Conservation (phyloP, 106 monocot genomes). For the Chionographis japonica region DNA sequence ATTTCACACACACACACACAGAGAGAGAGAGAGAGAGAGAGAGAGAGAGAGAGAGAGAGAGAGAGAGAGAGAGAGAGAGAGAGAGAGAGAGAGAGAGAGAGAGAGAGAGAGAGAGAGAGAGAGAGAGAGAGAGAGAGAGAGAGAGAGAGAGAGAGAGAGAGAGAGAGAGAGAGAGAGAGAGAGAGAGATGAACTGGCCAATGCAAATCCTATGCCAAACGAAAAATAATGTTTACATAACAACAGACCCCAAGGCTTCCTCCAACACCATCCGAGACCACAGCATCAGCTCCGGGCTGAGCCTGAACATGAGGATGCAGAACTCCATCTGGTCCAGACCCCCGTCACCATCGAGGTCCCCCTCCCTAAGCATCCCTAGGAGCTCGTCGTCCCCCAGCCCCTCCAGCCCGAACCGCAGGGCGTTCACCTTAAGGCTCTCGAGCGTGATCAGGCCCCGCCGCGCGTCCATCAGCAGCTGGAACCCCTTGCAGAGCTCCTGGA, state of each 20-base stretch:
- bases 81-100: too few species aligned
- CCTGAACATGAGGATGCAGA: conserved; percentile 31
- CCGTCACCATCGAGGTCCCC: conserved; percentile 31
- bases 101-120: too few species aligned
- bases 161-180: too few species aligned
- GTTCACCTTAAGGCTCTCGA: conserved; percentile 25
- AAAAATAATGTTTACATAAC: background rate
- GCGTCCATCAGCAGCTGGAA: conserved; percentile 25
- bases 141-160: too few species aligned
- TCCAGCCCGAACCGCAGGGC: conserved; percentile 19
- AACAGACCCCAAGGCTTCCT: background rate
- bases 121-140: too few species aligned
- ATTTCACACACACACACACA: too few species aligned
- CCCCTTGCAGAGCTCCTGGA: conserved; percentile 34
- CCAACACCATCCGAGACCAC: conserved; percentile 7
- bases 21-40: too few species aligned
- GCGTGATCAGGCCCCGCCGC: conserved; percentile 13
- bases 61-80: too few species aligned
- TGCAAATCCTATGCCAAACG: background rate
- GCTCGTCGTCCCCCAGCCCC: conserved; percentile 27
- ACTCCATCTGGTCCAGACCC: conserved; percentile 28
- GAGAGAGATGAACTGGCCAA: too few species aligned
- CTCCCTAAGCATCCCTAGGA: conserved; percentile 24
- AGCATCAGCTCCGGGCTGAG: conserved; percentile 29
- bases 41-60: too few species aligned